Conservation (phyloP, 1,284 basidiomycete species). For the Lentinula novae-zelandiae region DNA sequence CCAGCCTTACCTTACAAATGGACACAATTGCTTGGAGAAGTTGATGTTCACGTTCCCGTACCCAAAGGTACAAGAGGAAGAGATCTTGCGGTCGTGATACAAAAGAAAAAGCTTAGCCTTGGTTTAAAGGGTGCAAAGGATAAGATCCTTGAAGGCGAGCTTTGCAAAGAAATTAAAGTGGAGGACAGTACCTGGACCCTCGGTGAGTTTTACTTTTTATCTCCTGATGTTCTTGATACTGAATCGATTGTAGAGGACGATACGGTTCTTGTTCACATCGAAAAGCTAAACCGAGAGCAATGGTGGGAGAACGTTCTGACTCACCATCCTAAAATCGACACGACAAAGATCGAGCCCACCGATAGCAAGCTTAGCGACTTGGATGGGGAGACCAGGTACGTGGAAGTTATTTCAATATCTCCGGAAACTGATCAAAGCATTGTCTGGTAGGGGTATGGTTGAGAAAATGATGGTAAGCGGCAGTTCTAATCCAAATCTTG, state of each 20-base stretch:
- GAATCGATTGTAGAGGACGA: slow-evolving; percentile 65
- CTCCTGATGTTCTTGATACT: slow-evolving; percentile 5
- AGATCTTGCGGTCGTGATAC: slow-evolving; percentile 74
- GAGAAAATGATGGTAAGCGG: slow-evolving; percentile 98
- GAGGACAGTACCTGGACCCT: slow-evolving; percentile 98
- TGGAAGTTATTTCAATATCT: slow-evolving; percentile 14
- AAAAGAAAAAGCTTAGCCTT: slow-evolving; percentile 81
- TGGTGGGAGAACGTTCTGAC: slow-evolving; percentile 99
- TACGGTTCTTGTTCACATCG: slow-evolving; percentile 76
- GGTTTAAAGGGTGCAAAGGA: slow-evolving; percentile 79
- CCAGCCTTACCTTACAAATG: slow-evolving; percentile 89
- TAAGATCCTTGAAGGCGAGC: slow-evolving; percentile 84
- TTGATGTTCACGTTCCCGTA: slow-evolving; percentile 82
- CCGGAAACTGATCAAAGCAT: slow-evolving; percentile 8
- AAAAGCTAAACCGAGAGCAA: slow-evolving; percentile 82
- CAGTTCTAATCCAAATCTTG: neutral
- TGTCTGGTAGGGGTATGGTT: slow-evolving; percentile 79
- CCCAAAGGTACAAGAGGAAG: slow-evolving; percentile 83
- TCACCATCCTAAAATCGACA: slow-evolving; percentile 96
- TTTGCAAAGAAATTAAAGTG: slow-evolving; percentile 91
- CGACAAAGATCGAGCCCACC: slow-evolving; percentile 92
- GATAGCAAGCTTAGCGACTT: slow-evolving; percentile 96
- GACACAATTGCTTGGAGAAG: slow-evolving; percentile 87
- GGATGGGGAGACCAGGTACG: slow-evolving; percentile 85
- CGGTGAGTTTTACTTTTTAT: slow-evolving; percentile 47